A percentile compares a stretch with the other conserved stretches of the same genome.
Conservation (phyloP, 2,329 filamentous ascomycete genomes). For the Aspergillus arachidicola region DNA sequence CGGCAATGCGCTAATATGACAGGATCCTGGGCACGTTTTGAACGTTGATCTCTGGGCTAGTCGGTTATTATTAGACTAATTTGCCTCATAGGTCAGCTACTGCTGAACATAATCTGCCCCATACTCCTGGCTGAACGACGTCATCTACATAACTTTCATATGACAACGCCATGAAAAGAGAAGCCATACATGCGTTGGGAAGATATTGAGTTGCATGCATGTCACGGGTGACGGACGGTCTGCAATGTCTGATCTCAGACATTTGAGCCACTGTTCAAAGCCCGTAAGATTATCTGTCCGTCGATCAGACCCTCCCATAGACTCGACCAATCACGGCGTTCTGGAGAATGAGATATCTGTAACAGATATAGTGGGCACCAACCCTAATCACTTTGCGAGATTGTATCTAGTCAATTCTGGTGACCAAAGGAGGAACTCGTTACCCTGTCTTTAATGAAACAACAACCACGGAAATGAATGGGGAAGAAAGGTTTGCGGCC, state of each 20-base stretch:
- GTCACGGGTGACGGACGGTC: not conserved
- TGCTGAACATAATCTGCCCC: not conserved
- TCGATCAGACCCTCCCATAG: slow-evolving; percentile 1
- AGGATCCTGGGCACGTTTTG: not conserved
- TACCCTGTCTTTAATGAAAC: not conserved
- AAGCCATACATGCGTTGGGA: not conserved
- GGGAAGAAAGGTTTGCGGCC: not conserved
- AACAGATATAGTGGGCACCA: not conserved
- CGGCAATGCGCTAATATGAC: slow-evolving; percentile 10
- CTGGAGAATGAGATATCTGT: not conserved
- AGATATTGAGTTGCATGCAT: slow-evolving; percentile 1
- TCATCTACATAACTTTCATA: not conserved
- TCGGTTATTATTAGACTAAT: slow-evolving; percentile 14
- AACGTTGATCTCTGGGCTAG: slow-evolving; percentile 1
- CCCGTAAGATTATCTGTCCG: not conserved
- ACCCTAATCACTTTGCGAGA: too few relatives aligned
- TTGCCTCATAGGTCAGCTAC: slow-evolving; percentile 9
- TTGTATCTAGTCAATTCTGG: not conserved
- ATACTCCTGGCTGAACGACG: not conserved
- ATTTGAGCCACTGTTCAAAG: not conserved
- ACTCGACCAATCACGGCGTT: not conserved
- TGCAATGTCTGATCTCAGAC: not conserved
- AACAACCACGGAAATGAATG: not conserved
- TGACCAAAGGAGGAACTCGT: not conserved
- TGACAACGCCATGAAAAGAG: not conserved